These are phyloP conservation scores for Globisporangium nodosum DNA, from an alignment of 352 stramenopile species.

Conservation along the genomic window DNA sequence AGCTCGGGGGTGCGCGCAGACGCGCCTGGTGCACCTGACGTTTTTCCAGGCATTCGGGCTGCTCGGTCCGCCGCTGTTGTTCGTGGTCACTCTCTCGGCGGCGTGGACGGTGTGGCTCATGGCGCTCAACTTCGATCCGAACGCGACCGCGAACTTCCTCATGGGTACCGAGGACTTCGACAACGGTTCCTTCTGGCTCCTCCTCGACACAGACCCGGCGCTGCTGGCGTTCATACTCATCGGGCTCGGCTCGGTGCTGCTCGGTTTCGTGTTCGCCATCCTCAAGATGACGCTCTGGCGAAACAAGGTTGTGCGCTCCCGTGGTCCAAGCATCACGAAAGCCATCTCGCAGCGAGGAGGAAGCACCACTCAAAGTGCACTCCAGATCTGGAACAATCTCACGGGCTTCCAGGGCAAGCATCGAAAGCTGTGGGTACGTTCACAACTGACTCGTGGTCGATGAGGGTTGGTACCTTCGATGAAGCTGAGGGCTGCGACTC, in stretches of 20 bases:
- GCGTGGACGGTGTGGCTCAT: conserved; percentile 30
- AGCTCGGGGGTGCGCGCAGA: background rate
- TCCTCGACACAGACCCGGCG: conserved; percentile 11
- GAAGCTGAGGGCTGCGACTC: no score
- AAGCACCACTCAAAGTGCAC: conserved; percentile 6
- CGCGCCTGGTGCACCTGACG: background rate
- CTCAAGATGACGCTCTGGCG: conserved; percentile 3
- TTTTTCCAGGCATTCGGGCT: conserved; percentile 8
- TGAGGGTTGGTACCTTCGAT: no score
- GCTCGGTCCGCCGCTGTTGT: background rate
- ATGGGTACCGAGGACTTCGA: conserved; percentile 30
- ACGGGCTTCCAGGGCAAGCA: conserved; percentile 21
- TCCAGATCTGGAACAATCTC: conserved; percentile 16
- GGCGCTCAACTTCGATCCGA: conserved; percentile 20
- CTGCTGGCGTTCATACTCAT: conserved; percentile 12
- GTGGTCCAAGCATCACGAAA: conserved; percentile 4
- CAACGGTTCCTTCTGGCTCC: conserved; percentile 33
- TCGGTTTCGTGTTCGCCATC: conserved; percentile 6
- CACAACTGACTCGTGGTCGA: background rate
- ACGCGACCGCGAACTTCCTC: conserved; percentile 25
- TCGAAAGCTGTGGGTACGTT: conserved; percentile 32
- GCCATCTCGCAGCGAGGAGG: background rate
- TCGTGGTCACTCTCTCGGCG: conserved; percentile 14
- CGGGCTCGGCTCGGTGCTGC: conserved; percentile 8
- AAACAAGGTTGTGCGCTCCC: background rate